phyloP scores from a whole-genome alignment of 352 stramenopile species.

The Phytophthora parvispora region DNA sequence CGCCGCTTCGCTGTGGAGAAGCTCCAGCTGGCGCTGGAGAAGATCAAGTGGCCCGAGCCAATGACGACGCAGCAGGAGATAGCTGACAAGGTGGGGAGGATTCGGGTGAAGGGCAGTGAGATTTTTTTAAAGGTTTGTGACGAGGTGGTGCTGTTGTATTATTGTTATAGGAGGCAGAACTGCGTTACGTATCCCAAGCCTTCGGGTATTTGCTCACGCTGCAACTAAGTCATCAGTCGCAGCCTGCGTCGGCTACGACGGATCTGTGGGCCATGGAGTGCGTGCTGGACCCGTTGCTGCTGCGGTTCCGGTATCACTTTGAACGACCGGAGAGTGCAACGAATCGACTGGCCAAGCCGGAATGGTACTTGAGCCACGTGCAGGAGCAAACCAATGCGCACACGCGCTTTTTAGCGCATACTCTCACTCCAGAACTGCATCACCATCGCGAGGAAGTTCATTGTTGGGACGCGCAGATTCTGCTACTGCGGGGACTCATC shows the following conservation, averaged over 20 bases:
- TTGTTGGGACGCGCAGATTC: constrained; percentile 69
- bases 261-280: constrained; percentile 78
- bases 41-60: constrained; percentile 59
- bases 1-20: constrained; percentile 66
- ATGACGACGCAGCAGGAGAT: constrained; percentile 43
- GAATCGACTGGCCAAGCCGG: constrained; percentile 78
- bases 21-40: constrained; percentile 51
- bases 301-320: constrained; percentile 84
- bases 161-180: constrained; percentile 32
- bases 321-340: constrained; percentile 71
- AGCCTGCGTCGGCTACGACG: constrained; percentile 7
- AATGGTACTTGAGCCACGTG: constrained; percentile 78
- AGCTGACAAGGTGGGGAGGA: constrained; percentile 38
- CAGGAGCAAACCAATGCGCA: constrained; percentile 66
- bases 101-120: no score
- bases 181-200: constrained; percentile 40
- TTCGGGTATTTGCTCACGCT: constrained; percentile 70
- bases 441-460: constrained; percentile 50
- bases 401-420: constrained; percentile 45
- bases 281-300: constrained; percentile 61
- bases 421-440: constrained; percentile 62
- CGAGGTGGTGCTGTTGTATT: not conserved
- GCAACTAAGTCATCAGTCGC: constrained; percentile 59
- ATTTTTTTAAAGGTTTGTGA: no score
- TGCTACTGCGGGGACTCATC: constrained; percentile 67